Evolutionary conservation across 2,329 filamentous ascomycete genomes (phyloP), one percentile per base, ranked within the genome.

Genomic region (Neocatenulostroma microsporum): DNA sequence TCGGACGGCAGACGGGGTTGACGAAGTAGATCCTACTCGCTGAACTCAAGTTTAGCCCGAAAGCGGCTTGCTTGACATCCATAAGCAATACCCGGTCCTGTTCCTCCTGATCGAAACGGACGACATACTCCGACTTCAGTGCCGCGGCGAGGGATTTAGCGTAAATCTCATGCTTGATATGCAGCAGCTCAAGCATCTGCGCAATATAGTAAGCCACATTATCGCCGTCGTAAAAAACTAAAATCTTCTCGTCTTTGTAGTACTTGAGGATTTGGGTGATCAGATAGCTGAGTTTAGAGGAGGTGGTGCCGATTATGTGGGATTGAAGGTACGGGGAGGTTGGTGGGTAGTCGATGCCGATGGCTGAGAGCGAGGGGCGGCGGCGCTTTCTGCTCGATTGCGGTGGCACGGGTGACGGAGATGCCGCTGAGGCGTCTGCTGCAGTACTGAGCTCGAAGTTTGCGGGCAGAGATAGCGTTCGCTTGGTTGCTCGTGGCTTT

Each of bases 191-290:
- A 0, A 96, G 70, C 20, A 82, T 78, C 54, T 87, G 80, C 0
- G 85, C 83, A 25, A 95, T 74, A 62, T 93, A 94, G 59, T 76
- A 94, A 1, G 86, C 88, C 2, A 83, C 73, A 49, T 94, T 89
- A 41, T 91, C 82, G 21, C 83, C 82, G 42, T 94, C 86, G 57
- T 94, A 95, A 58, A 96, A 96, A 8, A 95, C 74, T 35, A 95
- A 76, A 3, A 93, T 91, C 60, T 95, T 94, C 52, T 94, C 87
- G 0, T 72, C 63, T 1, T 69, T 60, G 36, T 91, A 76, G 43
- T 88, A 69, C 35, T 73, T 67, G 4, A 79, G 60, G 10, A 95
- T 78, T 21, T 76, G 71, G 36, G 87, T 80, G 13, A 94, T 66
- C 4, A 95, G 67, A 53, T 95, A 94, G 3, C 83, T 88, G 3